phyloP scores from a whole-genome alignment of 345 rosid species.

The Nephelium lappaceum region DNA sequence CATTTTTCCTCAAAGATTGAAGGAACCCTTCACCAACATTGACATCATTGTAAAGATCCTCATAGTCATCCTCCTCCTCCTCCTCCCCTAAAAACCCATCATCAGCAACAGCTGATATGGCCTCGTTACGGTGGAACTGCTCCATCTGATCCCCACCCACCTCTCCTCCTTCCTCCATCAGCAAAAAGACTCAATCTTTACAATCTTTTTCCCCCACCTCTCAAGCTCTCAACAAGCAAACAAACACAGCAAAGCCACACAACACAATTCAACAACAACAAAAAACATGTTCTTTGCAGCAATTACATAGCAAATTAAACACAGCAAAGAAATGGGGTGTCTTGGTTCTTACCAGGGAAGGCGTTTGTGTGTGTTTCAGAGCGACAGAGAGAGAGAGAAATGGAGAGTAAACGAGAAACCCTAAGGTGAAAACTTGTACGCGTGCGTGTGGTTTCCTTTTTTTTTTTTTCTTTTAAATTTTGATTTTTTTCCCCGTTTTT shows the following conservation, averaged over 20 bases:
- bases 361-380: no score
- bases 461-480: not conserved
- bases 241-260: not conserved
- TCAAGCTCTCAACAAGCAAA: not conserved
- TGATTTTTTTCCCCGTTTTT: not conserved
- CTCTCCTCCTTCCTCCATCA: conserved; percentile 54
- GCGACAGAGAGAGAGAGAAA: not conserved
- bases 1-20: conserved; percentile 58
- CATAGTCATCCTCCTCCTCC: conserved; percentile 80
- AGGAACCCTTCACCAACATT: conserved; percentile 82
- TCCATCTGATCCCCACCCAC: conserved; percentile 52
- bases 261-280: no score
- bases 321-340: not conserved
- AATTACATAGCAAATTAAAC: conserved; percentile 7
- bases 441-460: not conserved
- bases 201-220: conserved; percentile 6
- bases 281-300: not conserved
- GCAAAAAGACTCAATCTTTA: not conserved
- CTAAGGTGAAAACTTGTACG: conserved; percentile 33
- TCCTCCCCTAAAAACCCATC: conserved; percentile 62
- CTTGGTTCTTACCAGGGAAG: conserved; percentile 24
- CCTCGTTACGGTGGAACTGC: conserved; percentile 67
- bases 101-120: conserved; percentile 72
- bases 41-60: conserved; percentile 80
- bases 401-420: conserved; percentile 37